A percentile compares a stretch with the other conserved stretches of the same genome.
These are phyloP conservation scores for Pterocarpus macrocarpus DNA, from an alignment of 306 rosid species.

Conservation along the genomic window DNA sequence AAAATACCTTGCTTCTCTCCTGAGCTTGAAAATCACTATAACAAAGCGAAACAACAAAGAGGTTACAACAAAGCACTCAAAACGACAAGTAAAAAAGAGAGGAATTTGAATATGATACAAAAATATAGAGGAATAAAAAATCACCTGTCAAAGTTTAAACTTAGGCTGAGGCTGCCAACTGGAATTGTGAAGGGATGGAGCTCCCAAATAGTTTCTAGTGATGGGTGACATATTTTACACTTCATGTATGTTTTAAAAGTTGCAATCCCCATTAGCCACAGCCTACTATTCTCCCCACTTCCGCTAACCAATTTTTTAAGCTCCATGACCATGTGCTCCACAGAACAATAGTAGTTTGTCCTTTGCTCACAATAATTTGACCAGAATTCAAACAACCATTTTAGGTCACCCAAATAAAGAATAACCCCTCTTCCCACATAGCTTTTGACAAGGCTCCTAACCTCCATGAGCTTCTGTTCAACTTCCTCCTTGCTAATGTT, in stretches of 20 bases:
- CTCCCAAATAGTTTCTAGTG: constrained; percentile 83
- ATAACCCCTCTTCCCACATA: constrained; percentile 76
- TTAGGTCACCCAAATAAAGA: constrained; percentile 81
- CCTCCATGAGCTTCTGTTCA: constrained; percentile 72
- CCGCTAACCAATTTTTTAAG: constrained; percentile 67
- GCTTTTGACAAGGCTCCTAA: constrained; percentile 71
- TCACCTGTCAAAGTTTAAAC: constrained; percentile 81
- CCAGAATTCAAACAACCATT: constrained; percentile 86
- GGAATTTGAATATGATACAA: background rate
- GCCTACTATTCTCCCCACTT: constrained; percentile 59
- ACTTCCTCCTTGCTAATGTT: constrained; percentile 68
- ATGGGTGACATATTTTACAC: constrained; percentile 73
- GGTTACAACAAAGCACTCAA: constrained; percentile 18
- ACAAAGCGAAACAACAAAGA: constrained; percentile 9
- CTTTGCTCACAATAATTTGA: constrained; percentile 60
- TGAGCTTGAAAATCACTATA: constrained; percentile 61
- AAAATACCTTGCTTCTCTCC: constrained; percentile 52
- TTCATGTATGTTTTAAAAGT: constrained; percentile 73
- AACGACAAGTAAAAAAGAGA: background rate
- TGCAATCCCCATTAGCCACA: constrained; percentile 81
- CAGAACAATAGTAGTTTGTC: constrained; percentile 56
- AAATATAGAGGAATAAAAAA: background rate
- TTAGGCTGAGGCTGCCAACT: constrained; percentile 74
- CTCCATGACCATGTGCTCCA: constrained; percentile 79
- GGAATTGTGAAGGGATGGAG: constrained; percentile 85